Evolutionary conservation across 306 rosid genomes (phyloP).

Genomic region (Vigna mungo): DNA sequence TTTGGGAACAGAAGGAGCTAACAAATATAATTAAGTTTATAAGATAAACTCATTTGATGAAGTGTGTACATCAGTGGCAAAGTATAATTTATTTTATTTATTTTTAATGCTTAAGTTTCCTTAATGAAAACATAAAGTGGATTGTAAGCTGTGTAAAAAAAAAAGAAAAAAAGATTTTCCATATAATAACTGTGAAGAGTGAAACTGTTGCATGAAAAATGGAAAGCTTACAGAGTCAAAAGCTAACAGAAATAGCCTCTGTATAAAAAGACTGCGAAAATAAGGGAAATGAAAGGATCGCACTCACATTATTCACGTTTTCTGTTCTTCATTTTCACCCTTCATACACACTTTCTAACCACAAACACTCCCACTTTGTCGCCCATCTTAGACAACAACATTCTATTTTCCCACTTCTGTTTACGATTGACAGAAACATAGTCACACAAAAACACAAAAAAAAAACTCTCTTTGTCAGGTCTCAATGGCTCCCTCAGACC

Average conservation of each 20-base stretch:
- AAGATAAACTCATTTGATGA: no score
- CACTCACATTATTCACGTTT: neutral
- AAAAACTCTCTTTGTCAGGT: neutral
- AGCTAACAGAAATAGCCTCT: conserved; percentile 9
- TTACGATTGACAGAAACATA: neutral
- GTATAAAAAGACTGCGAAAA: conserved; percentile 40
- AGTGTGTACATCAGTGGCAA: no score
- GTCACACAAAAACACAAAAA: neutral
- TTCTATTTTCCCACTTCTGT: neutral
- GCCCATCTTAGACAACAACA: conserved; percentile 8
- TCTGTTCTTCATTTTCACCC: neutral
- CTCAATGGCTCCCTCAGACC: conserved; percentile 53
- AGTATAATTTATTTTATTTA: no score
- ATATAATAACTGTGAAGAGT: neutral
- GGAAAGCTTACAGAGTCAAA: conserved; percentile 41
- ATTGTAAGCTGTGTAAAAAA: neutral
- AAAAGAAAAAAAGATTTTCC: neutral
- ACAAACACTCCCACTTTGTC: conserved; percentile 46
- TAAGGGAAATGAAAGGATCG: neutral
- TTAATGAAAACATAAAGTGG: no score
- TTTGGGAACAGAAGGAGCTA: no score
- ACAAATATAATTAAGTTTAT: no score
- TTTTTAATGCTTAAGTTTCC: no score
- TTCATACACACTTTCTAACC: conserved; percentile 25
- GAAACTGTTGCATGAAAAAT: conserved; percentile 7